phyloP scores from a whole-genome alignment of 176 grass and related monocot species.

The Aegilops umbellulata region DNA sequence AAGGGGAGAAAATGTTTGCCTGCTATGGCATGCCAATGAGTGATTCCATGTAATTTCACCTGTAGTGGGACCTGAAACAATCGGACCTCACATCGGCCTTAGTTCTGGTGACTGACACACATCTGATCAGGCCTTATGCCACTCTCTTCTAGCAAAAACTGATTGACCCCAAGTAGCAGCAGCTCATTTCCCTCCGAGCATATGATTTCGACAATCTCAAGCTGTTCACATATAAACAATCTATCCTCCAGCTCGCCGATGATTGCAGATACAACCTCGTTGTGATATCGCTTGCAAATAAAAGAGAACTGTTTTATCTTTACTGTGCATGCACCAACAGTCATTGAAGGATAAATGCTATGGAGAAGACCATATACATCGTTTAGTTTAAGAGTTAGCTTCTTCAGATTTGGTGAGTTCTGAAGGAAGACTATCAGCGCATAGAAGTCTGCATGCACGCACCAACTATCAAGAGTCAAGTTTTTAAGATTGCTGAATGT shows the following conservation, averaged over 20 bases:
- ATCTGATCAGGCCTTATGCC: constrained; percentile 2
- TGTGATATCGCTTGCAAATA: background rate
- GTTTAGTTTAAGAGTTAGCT: background rate
- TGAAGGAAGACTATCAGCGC: constrained; percentile 28
- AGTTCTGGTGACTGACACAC: background rate
- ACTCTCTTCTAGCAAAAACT: background rate
- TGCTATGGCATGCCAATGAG: background rate
- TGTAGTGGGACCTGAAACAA: background rate
- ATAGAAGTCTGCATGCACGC: background rate
- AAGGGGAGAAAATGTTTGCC: background rate
- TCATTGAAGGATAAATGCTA: background rate
- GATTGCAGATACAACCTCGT: background rate
- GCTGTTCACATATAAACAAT: constrained; percentile 24
- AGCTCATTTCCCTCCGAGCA: background rate
- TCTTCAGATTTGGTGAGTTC: constrained; percentile 22
- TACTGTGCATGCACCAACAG: background rate
- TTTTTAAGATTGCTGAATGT: constrained; percentile 31
- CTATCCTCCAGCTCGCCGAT: background rate
- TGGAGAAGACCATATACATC: background rate
- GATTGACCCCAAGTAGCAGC: background rate
- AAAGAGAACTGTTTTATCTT: background rate
- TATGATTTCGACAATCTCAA: constrained; percentile 19
- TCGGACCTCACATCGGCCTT: background rate
- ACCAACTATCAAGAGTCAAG: constrained; percentile 15
- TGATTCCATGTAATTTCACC: background rate